Conservation (phyloP, 768 basidiomycete species). For the Boletus vinaceobasis region DNA sequence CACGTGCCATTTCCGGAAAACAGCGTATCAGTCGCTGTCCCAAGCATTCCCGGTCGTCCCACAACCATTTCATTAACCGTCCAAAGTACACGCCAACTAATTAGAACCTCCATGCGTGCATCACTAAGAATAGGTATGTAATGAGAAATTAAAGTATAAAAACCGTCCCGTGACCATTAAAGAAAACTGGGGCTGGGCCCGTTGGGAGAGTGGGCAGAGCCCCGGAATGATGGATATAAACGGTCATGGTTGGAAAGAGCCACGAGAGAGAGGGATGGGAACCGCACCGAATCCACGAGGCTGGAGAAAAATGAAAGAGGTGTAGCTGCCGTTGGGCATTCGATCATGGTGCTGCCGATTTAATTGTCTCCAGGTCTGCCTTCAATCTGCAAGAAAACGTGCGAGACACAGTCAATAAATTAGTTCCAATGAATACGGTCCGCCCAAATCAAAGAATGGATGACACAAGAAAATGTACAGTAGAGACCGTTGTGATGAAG, state of each 20-base stretch:
- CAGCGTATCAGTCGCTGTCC: no score
- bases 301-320: slow-evolving; percentile 10
- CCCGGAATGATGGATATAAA: slow-evolving; percentile 18
- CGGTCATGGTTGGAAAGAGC: slow-evolving; percentile 3
- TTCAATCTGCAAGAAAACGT: slow-evolving; percentile 53
- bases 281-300: slow-evolving; percentile 38
- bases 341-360: slow-evolving; percentile 29
- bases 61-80: slow-evolving; percentile 7
- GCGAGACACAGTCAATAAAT: slow-evolving; percentile 37
- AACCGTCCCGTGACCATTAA: slow-evolving; percentile 8
- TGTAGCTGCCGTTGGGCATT: slow-evolving; percentile 10
- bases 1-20: slow-evolving; percentile 1
- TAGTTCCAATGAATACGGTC: slow-evolving; percentile 20
- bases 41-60: background rate
- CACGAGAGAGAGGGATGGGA: slow-evolving; percentile 25
- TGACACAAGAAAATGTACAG: slow-evolving; percentile 18
- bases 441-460: slow-evolving; percentile 13
- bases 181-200: background rate
- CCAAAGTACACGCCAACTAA: slow-evolving; percentile 22
- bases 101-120: slow-evolving; percentile 23
- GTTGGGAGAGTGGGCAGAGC: background rate
- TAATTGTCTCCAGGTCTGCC: slow-evolving; percentile 57
- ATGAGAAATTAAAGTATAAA: slow-evolving; percentile 26
- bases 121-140: slow-evolving; percentile 28
- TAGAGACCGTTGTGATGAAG: slow-evolving; percentile 14